These are phyloP conservation scores for Penicilliopsis zonata DNA, from an alignment of 495 filamentous ascomycete genomes.

Conservation along the genomic window DNA sequence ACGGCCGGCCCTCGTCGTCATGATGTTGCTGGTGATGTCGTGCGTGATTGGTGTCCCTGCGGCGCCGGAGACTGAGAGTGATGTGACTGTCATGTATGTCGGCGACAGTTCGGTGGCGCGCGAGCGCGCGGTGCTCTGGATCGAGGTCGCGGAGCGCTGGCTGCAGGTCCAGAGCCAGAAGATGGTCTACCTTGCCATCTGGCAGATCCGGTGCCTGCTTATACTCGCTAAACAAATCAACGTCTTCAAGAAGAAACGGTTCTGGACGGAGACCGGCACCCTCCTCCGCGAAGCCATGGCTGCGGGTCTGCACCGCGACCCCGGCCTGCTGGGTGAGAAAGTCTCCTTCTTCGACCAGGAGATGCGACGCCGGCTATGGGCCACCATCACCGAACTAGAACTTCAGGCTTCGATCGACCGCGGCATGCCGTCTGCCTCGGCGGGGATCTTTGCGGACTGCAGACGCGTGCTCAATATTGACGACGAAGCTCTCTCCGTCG, in stretches of 20 bases:
- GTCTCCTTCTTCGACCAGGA: slow-evolving; percentile 38
- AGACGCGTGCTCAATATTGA: slow-evolving; percentile 34
- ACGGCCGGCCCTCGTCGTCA: slow-evolving; percentile 14
- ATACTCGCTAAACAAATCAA: slow-evolving; percentile 37
- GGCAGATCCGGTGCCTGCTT: slow-evolving; percentile 39
- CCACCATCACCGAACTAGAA: slow-evolving; percentile 40
- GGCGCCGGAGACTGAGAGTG: too few species aligned
- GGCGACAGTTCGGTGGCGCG: slow-evolving; percentile 24
- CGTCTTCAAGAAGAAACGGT: slow-evolving; percentile 35
- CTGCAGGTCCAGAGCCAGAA: slow-evolving; percentile 25
- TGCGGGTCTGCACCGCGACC: slow-evolving; percentile 45
- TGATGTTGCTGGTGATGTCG: slow-evolving; percentile 24
- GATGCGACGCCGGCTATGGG: slow-evolving; percentile 43
- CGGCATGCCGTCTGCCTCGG: slow-evolving; percentile 39
- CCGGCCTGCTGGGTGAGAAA: slow-evolving; percentile 21
- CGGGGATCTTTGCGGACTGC: slow-evolving; percentile 37
- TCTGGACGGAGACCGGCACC: slow-evolving; percentile 38
- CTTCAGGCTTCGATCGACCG: slow-evolving; percentile 40
- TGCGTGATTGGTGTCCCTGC: slow-evolving; percentile 15
- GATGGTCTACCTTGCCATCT: slow-evolving; percentile 28
- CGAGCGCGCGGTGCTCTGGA: slow-evolving; percentile 22
- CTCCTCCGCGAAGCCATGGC: slow-evolving; percentile 37
- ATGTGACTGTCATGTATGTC: too few species aligned
- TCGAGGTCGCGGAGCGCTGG: slow-evolving; percentile 23
- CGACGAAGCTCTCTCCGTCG: slow-evolving; percentile 20